Base-by-base conservation (phyloP, 1,139 yeast genomes). In the Magnusiomyces suaveolens region DNA sequence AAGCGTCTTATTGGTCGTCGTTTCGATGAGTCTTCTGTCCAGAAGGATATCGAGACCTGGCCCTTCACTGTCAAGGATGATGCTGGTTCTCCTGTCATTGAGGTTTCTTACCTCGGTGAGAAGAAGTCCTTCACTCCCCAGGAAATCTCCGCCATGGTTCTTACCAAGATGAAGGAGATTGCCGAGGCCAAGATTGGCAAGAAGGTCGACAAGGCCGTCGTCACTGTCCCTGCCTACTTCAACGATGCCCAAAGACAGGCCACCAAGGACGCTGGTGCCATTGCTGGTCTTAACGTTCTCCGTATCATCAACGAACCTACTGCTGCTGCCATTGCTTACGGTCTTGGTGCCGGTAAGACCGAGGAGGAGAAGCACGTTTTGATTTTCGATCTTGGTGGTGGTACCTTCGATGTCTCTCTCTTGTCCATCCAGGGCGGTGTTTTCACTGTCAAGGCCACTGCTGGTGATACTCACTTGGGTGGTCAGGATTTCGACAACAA, bases 401-500 rank as follows among this genome's bases (percentile, higher is more conserved):
- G n/a, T n/a, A n/a, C n/a, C n/a, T n/a, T n/a, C n/a, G n/a, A n/a
- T n/a, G n/a, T n/a, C n/a, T n/a, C n/a, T n/a, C n/a, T n/a, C n/a
- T n/a, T n/a, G n/a, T n/a, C n/a, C n/a, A n/a, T n/a, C n/a, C n/a
- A n/a, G n/a, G n/a, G n/a, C n/a, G n/a, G n/a, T n/a, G n/a, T n/a
- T n/a, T n/a, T n/a, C n/a, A n/a, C n/a, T n/a, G n/a, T n/a, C n/a
- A n/a, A n/a, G n/a, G n/a, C n/a, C n/a, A n/a, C n/a, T n/a, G n/a
- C n/a, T n/a, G n/a, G n/a, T n/a, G n/a, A n/a, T n/a, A n/a, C n/a
- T n/a, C n/a, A n/a, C n/a, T n/a, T n/a, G n/a, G n/a, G n/a, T n/a
- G n/a, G n/a, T n/a, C n/a, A n/a, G n/a, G 97, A 90, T 81, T 90
- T 90, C 78, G 97, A 89, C 77, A 84, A 90, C 83, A 87, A 89